phyloP scores from a whole-genome alignment of 495 filamentous ascomycete species.

The Aspergillus sclerotioniger region DNA sequence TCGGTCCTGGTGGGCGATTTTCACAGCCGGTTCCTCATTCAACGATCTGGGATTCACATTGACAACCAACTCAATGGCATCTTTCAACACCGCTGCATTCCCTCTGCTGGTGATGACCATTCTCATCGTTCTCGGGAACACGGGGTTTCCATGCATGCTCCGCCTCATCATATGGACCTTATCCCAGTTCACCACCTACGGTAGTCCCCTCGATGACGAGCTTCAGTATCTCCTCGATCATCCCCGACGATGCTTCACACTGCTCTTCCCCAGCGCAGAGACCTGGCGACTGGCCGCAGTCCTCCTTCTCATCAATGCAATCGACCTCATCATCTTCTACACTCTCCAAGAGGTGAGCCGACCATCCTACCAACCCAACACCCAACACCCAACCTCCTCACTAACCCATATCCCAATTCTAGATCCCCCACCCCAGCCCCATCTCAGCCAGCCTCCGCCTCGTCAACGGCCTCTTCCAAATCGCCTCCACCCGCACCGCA shows the following conservation, averaged over 20 bases:
- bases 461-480: conserved; percentile 78
- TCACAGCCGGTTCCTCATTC: conserved; percentile 74
- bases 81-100: conserved; percentile 67
- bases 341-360: conserved; percentile 72
- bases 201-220: conserved; percentile 70
- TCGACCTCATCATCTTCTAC: conserved; percentile 75
- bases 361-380: background rate
- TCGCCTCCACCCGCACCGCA: conserved; percentile 75
- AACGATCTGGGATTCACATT: conserved; percentile 79
- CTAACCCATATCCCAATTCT: background rate
- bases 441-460: conserved; percentile 61
- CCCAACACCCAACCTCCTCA: background rate
- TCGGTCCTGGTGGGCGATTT: conserved; percentile 79
- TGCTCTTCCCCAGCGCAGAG: conserved; percentile 75
- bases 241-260: conserved; percentile 83
- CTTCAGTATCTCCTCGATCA: conserved; percentile 82
- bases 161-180: conserved; percentile 76
- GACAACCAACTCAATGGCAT: conserved; percentile 82
- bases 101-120: conserved; percentile 70
- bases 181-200: conserved; percentile 50
- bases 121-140: conserved; percentile 83
- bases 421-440: conserved; percentile 48
- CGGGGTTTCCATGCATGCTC: conserved; percentile 84
- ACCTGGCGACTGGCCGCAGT: conserved; percentile 87
- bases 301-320: conserved; percentile 68